Percentiles rank a stretch among this genome's conserved stretches.
These are phyloP conservation scores for Taiwanofungus camphoratus DNA, from an alignment of 1,284 basidiomycete genomes.

Conservation along the genomic window DNA sequence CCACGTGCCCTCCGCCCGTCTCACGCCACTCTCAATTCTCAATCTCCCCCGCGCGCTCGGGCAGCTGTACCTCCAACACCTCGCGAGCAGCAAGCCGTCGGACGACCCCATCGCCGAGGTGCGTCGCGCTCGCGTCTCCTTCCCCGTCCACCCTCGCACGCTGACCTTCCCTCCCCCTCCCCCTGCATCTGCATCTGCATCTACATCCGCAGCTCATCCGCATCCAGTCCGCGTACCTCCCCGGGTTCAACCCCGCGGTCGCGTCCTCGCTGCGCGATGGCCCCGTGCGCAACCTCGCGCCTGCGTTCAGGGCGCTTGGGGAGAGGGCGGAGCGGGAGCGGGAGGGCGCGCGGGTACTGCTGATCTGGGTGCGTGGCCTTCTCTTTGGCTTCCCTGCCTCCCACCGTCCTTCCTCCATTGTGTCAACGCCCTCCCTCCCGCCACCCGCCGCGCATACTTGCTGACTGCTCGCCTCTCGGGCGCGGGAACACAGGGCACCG, in stretches of 20 bases:
- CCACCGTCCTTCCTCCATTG: no score
- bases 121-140: constrained; percentile 1
- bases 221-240: constrained; percentile 66
- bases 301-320: constrained; percentile 45
- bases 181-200: background rate
- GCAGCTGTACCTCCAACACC: constrained; percentile 47
- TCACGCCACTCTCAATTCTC: background rate
- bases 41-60: background rate
- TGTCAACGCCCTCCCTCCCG: no score
- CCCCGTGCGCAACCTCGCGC: constrained; percentile 53
- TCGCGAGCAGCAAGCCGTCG: constrained; percentile 29
- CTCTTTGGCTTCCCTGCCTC: no score
- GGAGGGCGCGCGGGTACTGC: constrained; percentile 44
- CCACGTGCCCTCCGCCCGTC: no score
- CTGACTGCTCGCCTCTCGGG: background rate
- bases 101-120: constrained; percentile 37
- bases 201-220: constrained; percentile 45
- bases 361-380: constrained; percentile 51
- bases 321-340: constrained; percentile 23
- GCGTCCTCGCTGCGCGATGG: constrained; percentile 72
- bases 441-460: background rate
- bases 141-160: background rate
- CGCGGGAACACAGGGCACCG: constrained; percentile 48
- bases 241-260: constrained; percentile 65
- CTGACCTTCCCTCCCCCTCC: background rate